phyloP scores from a whole-genome alignment of 1,284 basidiomycete genomes.

The Termitomyces sp. region DNA sequence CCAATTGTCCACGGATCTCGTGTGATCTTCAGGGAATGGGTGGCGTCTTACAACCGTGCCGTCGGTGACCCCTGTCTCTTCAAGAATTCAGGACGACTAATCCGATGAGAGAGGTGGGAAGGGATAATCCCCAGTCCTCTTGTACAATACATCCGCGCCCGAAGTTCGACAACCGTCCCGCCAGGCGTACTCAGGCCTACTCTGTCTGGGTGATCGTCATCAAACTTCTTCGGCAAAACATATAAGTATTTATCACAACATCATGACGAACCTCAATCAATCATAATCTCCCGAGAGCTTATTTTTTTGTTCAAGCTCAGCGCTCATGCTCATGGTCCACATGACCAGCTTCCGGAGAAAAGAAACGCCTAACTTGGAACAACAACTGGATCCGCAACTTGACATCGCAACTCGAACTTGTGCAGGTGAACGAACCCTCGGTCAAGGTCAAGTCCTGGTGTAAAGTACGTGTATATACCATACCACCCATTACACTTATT shows the following conservation, averaged over 20 bases:
- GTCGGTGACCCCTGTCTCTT: background rate
- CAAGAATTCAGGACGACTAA: background rate
- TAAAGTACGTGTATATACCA: no score
- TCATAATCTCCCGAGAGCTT: background rate
- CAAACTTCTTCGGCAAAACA: slow-evolving; percentile 5
- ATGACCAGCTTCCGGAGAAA: background rate
- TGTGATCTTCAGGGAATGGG: background rate
- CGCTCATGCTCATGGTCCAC: background rate
- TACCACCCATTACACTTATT: background rate
- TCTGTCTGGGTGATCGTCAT: background rate
- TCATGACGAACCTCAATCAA: background rate
- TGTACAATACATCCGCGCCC: background rate
- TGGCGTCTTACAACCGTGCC: background rate
- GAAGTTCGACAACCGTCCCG: background rate
- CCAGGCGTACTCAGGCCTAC: no score
- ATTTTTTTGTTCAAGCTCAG: background rate
- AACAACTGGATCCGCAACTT: background rate
- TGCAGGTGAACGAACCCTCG: background rate
- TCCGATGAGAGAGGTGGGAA: background rate
- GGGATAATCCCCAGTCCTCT: background rate
- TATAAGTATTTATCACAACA: background rate
- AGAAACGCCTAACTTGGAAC: background rate
- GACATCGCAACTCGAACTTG: background rate
- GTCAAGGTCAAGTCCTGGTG: background rate
- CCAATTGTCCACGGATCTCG: slow-evolving; percentile 1